Conservation (phyloP, 2,329 filamentous ascomycete genomes). For the Penicillium hordei region DNA sequence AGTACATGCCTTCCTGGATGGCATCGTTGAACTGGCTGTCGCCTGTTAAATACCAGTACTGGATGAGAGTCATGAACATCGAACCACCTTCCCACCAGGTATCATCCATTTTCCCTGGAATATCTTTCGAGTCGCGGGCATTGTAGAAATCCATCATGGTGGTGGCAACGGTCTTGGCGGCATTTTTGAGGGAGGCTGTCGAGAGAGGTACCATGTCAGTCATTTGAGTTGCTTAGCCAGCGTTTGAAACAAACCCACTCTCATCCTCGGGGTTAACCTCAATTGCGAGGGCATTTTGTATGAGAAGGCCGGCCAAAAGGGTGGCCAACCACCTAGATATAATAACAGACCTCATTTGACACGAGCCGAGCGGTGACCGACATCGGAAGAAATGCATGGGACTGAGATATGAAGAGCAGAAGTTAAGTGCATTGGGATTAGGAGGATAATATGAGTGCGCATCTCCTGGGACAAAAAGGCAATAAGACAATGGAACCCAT, state of each 20-base stretch:
- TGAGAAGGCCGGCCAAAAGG: neutral
- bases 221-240: neutral
- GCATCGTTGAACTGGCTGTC: slow-evolving; percentile 61
- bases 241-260: neutral
- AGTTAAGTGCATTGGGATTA: neutral
- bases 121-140: slow-evolving; percentile 49
- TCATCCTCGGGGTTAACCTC: slow-evolving; percentile 7
- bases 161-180: slow-evolving; percentile 42
- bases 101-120: slow-evolving; percentile 60
- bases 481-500: slow-evolving; percentile 1
- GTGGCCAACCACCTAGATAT: neutral
- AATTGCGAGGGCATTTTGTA: slow-evolving; percentile 1
- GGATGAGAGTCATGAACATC: slow-evolving; percentile 66
- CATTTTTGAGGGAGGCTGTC: slow-evolving; percentile 40
- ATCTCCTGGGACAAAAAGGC: neutral
- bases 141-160: slow-evolving; percentile 53
- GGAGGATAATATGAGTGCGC: neutral
- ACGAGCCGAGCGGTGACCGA: neutral
- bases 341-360: slow-evolving; percentile 4
- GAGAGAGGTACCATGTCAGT: neutral
- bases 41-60: slow-evolving; percentile 67
- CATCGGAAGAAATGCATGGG: slow-evolving; percentile 9
- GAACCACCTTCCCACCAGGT: slow-evolving; percentile 72
- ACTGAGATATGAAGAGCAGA: neutral
- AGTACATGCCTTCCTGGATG: slow-evolving; percentile 43